phyloP scores from a whole-genome alignment of 495 filamentous ascomycete genomes.

The Penicillium subrubescens region DNA sequence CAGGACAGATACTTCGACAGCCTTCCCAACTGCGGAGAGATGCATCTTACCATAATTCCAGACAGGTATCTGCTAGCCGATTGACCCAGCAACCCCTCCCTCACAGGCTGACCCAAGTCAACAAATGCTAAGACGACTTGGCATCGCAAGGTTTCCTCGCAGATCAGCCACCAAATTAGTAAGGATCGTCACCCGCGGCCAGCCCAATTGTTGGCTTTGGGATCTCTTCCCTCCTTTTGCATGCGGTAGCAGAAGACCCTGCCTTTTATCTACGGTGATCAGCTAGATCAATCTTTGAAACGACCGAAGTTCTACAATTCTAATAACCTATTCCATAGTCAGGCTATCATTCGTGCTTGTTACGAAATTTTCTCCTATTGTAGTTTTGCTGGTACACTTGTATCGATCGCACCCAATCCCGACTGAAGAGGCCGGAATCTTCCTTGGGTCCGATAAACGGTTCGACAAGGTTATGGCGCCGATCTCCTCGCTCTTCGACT shows the following conservation, averaged over 20 bases:
- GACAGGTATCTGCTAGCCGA: background rate
- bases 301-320: background rate
- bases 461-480: slow-evolving; percentile 15
- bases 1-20: background rate
- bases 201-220: slow-evolving; percentile 9
- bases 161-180: slow-evolving; percentile 16
- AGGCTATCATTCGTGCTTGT: background rate
- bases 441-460: slow-evolving; percentile 18
- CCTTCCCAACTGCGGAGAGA: background rate
- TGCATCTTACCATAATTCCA: background rate
- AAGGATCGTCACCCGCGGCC: slow-evolving; percentile 17
- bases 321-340: too few species aligned
- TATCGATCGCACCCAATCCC: slow-evolving; percentile 4
- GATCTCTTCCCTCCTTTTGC: slow-evolving; percentile 11
- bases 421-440: background rate
- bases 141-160: slow-evolving; percentile 23
- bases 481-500: slow-evolving; percentile 10
- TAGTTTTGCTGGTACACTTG: background rate
- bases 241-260: slow-evolving; percentile 1
- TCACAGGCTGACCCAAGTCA: background rate
- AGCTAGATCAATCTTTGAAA: background rate
- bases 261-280: background rate
- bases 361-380: slow-evolving; percentile 9
- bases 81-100: slow-evolving; percentile 15
- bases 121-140: slow-evolving; percentile 16